Conservation (phyloP, 805 yeast genomes). For the Danielozyma ontarioensis region DNA sequence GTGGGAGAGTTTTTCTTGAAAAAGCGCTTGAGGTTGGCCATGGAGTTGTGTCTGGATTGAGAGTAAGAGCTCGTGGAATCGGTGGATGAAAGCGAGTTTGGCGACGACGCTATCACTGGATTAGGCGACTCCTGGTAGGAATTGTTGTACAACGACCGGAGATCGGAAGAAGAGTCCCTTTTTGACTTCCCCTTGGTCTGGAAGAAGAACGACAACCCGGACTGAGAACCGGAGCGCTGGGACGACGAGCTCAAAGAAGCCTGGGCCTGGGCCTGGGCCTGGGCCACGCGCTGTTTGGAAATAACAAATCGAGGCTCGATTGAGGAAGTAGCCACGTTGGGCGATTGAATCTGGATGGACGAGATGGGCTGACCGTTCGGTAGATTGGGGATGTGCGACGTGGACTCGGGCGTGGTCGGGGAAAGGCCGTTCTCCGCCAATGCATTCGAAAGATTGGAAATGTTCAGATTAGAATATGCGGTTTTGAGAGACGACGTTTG, state of each 20-base stretch:
- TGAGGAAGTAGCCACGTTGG: slow-evolving; percentile 52
- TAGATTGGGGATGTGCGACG: slow-evolving; percentile 42
- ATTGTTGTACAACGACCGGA: slow-evolving; percentile 38
- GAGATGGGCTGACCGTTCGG: slow-evolving; percentile 54
- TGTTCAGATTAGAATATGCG: too few relatives aligned
- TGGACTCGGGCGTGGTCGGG: slow-evolving; percentile 1
- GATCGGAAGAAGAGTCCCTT: slow-evolving; percentile 33
- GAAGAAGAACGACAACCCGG: slow-evolving; percentile 49
- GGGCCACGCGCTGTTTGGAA: slow-evolving; percentile 68
- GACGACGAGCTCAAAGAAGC: slow-evolving; percentile 28
- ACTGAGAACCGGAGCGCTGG: slow-evolving; percentile 38
- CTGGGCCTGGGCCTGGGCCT: slow-evolving; percentile 37
- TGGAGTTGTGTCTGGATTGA: slow-evolving; percentile 61
- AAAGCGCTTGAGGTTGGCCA: slow-evolving; percentile 72
- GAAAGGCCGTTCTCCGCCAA: slow-evolving; percentile 5
- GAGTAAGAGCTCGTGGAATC: slow-evolving; percentile 22
- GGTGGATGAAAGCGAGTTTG: slow-evolving; percentile 31
- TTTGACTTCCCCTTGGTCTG: slow-evolving; percentile 25
- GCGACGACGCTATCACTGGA: slow-evolving; percentile 22
- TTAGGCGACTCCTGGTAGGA: slow-evolving; percentile 23
- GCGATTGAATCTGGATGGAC: slow-evolving; percentile 67
- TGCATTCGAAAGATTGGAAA: slow-evolving; percentile 7
- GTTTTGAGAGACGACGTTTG: slow-evolving; percentile 1
- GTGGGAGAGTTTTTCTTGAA: slow-evolving; percentile 44
- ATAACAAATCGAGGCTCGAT: slow-evolving; percentile 87